phyloP scores from a whole-genome alignment of 352 stramenopile genomes.

The Phytophthora sansomeana region DNA sequence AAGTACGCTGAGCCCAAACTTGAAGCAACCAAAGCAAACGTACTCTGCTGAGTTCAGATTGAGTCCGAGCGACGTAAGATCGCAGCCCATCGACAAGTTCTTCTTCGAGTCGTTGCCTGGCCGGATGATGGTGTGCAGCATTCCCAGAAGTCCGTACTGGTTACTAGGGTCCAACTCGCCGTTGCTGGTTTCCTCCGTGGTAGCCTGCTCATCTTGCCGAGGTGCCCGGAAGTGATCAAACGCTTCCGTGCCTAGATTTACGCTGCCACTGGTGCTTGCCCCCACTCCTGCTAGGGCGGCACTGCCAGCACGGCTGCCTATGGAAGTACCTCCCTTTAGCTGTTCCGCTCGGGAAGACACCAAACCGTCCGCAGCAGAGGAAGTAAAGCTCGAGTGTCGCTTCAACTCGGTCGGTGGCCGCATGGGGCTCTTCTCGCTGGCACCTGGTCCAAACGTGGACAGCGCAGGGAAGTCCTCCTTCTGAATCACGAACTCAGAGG shows the following conservation, averaged over 20 bases:
- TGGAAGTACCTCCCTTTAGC: conserved; percentile 57
- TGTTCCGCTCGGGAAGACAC: conserved; percentile 51
- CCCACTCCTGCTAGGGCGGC: conserved; percentile 11
- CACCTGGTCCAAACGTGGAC: conserved; percentile 64
- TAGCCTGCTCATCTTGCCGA: conserved; percentile 34
- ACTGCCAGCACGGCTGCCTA: conserved; percentile 55
- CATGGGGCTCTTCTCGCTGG: conserved; percentile 63
- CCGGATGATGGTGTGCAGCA: conserved; percentile 84
- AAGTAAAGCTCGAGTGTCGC: conserved; percentile 75
- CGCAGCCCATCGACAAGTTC: conserved; percentile 79
- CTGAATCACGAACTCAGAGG: conserved; percentile 87
- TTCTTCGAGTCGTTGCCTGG: conserved; percentile 74
- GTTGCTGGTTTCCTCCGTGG: conserved; percentile 38
- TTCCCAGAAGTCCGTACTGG: conserved; percentile 82
- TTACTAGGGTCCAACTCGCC: conserved; percentile 70
- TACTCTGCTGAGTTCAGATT: conserved; percentile 90
- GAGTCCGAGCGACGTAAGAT: conserved; percentile 84
- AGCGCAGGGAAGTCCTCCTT: conserved; percentile 89
- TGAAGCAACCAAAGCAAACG: conserved; percentile 27
- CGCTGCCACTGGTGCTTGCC: conserved; percentile 33
- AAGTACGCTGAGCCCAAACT: not conserved
- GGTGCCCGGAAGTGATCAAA: conserved; percentile 65
- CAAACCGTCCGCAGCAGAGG: conserved; percentile 71
- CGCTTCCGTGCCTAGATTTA: conserved; percentile 65
- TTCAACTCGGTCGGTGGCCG: conserved; percentile 58